These are phyloP conservation scores for Paradendryphiella salina DNA, from an alignment of 2,329 filamentous ascomycete species.

Conservation along the genomic window DNA sequence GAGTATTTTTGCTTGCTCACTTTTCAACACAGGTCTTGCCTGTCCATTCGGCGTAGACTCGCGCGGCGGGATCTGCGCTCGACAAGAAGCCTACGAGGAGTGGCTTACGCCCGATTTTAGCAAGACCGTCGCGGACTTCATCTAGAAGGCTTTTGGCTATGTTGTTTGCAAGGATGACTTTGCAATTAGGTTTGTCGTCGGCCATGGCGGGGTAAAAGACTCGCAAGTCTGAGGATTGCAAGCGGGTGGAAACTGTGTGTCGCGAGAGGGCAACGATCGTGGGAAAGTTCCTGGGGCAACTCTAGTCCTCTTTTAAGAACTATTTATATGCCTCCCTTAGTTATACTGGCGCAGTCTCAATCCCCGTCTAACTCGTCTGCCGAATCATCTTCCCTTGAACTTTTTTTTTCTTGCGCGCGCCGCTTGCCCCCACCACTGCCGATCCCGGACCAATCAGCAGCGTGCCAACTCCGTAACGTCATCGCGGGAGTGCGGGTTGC, in stretches of 20 bases:
- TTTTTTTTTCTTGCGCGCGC: conserved; percentile 15
- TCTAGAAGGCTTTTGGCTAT: conserved; percentile 80
- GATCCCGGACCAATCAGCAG: conserved; percentile 28
- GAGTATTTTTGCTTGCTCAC: conserved; percentile 59
- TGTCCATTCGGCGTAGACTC: conserved; percentile 96
- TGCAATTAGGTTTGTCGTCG: conserved; percentile 65
- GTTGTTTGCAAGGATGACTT: conserved; percentile 85
- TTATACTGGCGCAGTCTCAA: conserved; percentile 1
- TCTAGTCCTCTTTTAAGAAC: neutral
- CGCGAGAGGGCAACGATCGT: no score
- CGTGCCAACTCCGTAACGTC: conserved; percentile 22
- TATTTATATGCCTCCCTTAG: neutral
- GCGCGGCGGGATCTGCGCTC: conserved; percentile 85
- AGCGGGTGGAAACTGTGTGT: neutral
- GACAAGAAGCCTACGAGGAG: conserved; percentile 89
- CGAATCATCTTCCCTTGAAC: conserved; percentile 5
- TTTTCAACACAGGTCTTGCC: conserved; percentile 95
- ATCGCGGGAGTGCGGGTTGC: conserved; percentile 14
- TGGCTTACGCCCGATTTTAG: conserved; percentile 71
- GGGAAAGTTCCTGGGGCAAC: neutral
- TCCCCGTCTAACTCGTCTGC: neutral
- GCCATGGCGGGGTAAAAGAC: conserved; percentile 37
- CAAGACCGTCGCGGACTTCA: conserved; percentile 77
- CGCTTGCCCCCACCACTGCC: conserved; percentile 21
- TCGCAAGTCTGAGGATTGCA: conserved; percentile 1